A percentile compares a stretch with the other conserved stretches of the same genome.
Evolutionary conservation across 2,329 filamentous ascomycete species (phyloP).

Genomic region (Seiridium cupressi): DNA sequence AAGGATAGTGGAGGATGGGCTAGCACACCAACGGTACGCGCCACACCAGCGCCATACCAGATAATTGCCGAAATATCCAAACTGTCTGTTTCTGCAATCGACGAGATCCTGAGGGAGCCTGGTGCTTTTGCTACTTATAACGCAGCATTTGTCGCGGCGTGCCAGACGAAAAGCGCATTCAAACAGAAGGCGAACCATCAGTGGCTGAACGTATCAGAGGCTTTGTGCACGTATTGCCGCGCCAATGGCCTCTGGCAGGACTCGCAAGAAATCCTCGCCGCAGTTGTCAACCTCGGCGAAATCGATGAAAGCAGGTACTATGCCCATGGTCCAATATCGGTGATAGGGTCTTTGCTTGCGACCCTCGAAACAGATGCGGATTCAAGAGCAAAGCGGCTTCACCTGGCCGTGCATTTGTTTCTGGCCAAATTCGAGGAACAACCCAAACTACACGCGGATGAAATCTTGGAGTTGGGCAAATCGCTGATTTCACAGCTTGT

Average conservation of each 20-base stretch:
- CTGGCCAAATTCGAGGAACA: constrained; percentile 25
- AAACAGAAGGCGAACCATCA: constrained; percentile 9
- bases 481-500: constrained; percentile 28
- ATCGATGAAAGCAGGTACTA: constrained; percentile 33
- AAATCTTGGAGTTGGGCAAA: constrained; percentile 21
- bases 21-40: background rate
- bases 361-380: constrained; percentile 10
- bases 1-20: constrained; percentile 11
- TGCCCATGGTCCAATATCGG: constrained; percentile 29
- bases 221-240: constrained; percentile 32
- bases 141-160: constrained; percentile 15
- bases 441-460: constrained; percentile 5
- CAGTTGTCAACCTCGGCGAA: constrained; percentile 21
- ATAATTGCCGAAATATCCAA: background rate
- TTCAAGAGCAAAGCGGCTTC: constrained; percentile 12
- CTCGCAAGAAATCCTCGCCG: constrained; percentile 28
- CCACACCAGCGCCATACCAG: background rate
- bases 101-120: constrained; percentile 6
- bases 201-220: constrained; percentile 25
- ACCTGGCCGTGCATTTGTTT: constrained; percentile 28
- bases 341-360: constrained; percentile 28
- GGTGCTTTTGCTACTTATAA: constrained; percentile 18
- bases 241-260: constrained; percentile 25
- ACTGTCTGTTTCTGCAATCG: background rate
- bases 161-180: constrained; percentile 6